These are phyloP conservation scores for Capronia americana DNA, from an alignment of 2,329 filamentous ascomycete genomes.

Conservation along the genomic window DNA sequence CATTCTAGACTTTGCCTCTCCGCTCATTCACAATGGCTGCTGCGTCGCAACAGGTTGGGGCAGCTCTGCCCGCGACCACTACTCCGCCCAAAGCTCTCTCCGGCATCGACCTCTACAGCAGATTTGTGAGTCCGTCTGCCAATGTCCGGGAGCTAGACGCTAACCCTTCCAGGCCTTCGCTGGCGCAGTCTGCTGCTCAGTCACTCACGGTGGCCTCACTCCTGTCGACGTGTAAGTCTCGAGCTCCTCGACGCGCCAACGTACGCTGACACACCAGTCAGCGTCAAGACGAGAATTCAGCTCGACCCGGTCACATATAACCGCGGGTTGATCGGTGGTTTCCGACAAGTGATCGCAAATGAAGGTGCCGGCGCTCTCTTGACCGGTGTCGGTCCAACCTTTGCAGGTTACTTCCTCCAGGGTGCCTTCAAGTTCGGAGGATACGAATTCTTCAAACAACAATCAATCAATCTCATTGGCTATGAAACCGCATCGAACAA, in stretches of 20 bases:
- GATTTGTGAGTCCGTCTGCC: conserved; percentile 37
- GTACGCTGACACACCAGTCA: conserved; percentile 51
- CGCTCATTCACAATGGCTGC: conserved; percentile 48
- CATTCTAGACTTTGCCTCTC: conserved; percentile 32
- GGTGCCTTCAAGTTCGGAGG: conserved; percentile 93
- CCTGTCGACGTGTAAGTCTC: conserved; percentile 97
- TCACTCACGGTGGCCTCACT: conserved; percentile 96
- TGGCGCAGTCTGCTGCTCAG: conserved; percentile 95
- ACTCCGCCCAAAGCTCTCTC: conserved; percentile 61
- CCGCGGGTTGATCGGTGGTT: conserved; percentile 82
- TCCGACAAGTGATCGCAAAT: conserved; percentile 81
- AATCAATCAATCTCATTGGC: conserved; percentile 80
- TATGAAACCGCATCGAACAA: conserved; percentile 78
- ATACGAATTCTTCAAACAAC: conserved; percentile 96
- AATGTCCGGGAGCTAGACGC: neutral
- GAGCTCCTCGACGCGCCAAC: conserved; percentile 38
- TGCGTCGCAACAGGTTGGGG: conserved; percentile 59
- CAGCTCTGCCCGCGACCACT: conserved; percentile 56
- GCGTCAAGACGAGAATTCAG: conserved; percentile 95
- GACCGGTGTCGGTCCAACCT: conserved; percentile 84
- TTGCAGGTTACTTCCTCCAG: conserved; percentile 91
- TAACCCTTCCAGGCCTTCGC: conserved; percentile 70
- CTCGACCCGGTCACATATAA: conserved; percentile 90
- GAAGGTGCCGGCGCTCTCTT: conserved; percentile 86
- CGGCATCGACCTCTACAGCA: conserved; percentile 79